These are phyloP conservation scores for Pyrenophora seminiperda DNA, from an alignment of 2,329 filamentous ascomycete genomes.

Conservation along the genomic window DNA sequence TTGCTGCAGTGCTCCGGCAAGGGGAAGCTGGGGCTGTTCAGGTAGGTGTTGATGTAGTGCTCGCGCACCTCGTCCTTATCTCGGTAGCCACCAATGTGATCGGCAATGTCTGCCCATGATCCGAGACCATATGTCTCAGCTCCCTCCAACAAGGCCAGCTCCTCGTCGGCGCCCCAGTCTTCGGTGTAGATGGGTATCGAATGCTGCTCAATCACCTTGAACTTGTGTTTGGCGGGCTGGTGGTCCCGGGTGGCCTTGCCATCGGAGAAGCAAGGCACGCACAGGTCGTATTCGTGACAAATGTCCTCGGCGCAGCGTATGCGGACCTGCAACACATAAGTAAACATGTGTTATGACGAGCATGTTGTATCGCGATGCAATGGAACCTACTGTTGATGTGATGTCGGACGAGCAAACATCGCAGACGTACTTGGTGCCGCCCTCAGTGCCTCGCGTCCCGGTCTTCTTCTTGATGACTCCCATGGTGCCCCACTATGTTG, in stretches of 20 bases:
- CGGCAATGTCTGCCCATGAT: conserved; percentile 96
- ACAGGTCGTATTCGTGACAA: conserved; percentile 95
- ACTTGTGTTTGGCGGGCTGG: conserved; percentile 83
- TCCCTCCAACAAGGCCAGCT: conserved; percentile 89
- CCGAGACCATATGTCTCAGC: conserved; percentile 95
- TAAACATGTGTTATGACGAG: conserved; percentile 1
- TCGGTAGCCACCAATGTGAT: conserved; percentile 95
- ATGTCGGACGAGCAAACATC: conserved; percentile 97
- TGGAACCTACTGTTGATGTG: conserved; percentile 80
- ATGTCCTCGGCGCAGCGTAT: conserved; percentile 79
- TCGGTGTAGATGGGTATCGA: conserved; percentile 94
- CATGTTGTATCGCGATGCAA: background rate
- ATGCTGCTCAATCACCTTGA: conserved; percentile 95
- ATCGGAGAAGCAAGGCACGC: conserved; percentile 89
- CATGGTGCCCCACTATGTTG: conserved; percentile 60
- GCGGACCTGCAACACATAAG: conserved; percentile 68
- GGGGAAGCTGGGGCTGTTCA: conserved; percentile 82
- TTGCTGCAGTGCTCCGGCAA: conserved; percentile 86
- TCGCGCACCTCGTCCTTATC: conserved; percentile 94
- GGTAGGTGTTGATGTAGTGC: conserved; percentile 87
- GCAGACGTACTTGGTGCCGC: conserved; percentile 83
- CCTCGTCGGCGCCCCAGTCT: conserved; percentile 97
- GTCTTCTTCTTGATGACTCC: conserved; percentile 97
- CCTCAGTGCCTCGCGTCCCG: conserved; percentile 80
- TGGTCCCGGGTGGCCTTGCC: conserved; percentile 82